These are phyloP conservation scores for Rhizophlyctis rosea DNA, from an alignment of 192 early-diverging fungal genomes.

Conservation along the genomic window DNA sequence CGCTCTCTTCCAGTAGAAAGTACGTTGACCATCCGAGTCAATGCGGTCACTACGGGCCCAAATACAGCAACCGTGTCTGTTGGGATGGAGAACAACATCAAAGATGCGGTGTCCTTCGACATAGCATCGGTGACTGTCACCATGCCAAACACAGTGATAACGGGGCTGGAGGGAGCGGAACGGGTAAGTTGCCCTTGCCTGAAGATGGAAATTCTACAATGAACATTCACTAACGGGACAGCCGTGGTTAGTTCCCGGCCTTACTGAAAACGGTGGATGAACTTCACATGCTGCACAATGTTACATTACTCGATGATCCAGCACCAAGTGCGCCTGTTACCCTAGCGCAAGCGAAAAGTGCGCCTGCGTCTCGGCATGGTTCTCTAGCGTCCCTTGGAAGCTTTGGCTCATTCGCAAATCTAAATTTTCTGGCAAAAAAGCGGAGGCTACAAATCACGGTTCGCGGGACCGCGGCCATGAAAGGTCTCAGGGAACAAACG, in stretches of 20 bases:
- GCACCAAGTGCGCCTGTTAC: neutral
- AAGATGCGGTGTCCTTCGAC: neutral
- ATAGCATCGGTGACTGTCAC: slow-evolving; percentile 8
- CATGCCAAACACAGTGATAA: slow-evolving; percentile 14
- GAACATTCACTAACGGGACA: no score
- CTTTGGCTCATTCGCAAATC: neutral
- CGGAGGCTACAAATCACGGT: slow-evolving; percentile 1
- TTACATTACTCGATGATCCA: slow-evolving; percentile 9
- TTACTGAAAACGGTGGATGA: slow-evolving; percentile 11
- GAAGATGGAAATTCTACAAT: neutral
- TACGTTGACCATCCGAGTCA: slow-evolving; percentile 1
- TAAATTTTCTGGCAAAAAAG: no score
- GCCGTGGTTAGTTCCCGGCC: neutral
- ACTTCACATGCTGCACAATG: slow-evolving; percentile 15
- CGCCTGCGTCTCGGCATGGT: neutral
- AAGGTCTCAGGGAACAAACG: neutral
- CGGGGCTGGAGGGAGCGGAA: neutral
- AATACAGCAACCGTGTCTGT: slow-evolving; percentile 4
- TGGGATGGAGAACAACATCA: neutral
- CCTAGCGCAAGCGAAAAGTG: neutral
- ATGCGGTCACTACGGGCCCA: neutral
- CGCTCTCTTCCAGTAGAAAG: neutral
- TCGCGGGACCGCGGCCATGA: neutral
- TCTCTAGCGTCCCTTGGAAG: slow-evolving; percentile 1
- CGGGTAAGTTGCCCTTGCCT: slow-evolving; percentile 5